Evolutionary conservation across 768 basidiomycete species (phyloP).

Genomic region (Aureoboletus auriporus): DNA sequence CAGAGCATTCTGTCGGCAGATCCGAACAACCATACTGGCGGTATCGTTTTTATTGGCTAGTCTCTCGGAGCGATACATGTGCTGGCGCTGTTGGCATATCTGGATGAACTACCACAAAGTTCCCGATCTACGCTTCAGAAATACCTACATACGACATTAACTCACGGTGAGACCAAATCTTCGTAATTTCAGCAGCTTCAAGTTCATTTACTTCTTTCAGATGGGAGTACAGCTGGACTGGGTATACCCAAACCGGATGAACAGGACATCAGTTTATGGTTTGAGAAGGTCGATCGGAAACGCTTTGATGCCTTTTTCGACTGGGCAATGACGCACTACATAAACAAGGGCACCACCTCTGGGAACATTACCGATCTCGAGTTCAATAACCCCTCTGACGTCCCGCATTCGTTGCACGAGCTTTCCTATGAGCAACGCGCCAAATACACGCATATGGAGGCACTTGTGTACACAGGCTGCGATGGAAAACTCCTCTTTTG

Average conservation of each 20-base stretch:
- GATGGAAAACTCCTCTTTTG: conserved; percentile 14
- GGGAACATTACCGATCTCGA: conserved; percentile 15
- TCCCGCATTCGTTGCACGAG: conserved; percentile 10
- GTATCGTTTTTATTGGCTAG: conserved; percentile 19
- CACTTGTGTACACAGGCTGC: conserved; percentile 3
- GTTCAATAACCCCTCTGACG: conserved; percentile 3
- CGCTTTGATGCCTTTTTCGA: conserved; percentile 15
- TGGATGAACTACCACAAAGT: conserved; percentile 7
- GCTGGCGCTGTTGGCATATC: conserved; percentile 10
- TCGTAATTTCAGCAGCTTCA: not conserved
- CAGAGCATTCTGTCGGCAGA: conserved; percentile 14
- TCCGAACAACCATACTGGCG: not conserved
- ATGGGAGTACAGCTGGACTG: not conserved
- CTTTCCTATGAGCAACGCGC: conserved; percentile 11
- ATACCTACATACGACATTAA: conserved; percentile 18
- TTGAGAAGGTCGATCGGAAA: conserved; percentile 2
- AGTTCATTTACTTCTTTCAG: not conserved
- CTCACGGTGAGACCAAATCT: conserved; percentile 10
- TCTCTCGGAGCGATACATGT: conserved; percentile 15
- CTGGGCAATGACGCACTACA: conserved; percentile 12
- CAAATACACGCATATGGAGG: conserved; percentile 6
- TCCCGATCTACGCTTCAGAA: conserved; percentile 6
- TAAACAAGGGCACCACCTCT: conserved; percentile 15
- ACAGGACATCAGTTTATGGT: not conserved
- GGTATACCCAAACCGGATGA: conserved; percentile 4